phyloP scores from a whole-genome alignment of 805 yeast genomes.

The Candida taoyuanica region DNA sequence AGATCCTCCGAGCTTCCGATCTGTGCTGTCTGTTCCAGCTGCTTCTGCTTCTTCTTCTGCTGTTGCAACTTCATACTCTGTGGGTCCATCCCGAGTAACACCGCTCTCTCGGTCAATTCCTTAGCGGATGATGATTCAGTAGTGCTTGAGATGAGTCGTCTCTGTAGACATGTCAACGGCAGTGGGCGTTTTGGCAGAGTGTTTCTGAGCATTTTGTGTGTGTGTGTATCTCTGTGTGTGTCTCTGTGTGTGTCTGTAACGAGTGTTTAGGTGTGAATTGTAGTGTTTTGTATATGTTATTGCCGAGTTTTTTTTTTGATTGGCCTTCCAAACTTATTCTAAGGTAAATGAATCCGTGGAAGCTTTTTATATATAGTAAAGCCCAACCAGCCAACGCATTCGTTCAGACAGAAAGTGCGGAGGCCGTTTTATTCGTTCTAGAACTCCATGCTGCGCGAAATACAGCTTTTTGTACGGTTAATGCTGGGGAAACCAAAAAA shows the following conservation, averaged over 20 bases:
- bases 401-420: no score
- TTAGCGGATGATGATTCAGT: slow-evolving; percentile 21
- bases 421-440: no score
- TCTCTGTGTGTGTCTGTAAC: neutral
- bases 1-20: slow-evolving; percentile 11
- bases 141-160: slow-evolving; percentile 18
- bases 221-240: neutral
- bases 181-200: slow-evolving; percentile 1
- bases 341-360: no score
- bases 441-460: no score
- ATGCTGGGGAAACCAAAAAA: no score
- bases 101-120: slow-evolving; percentile 22
- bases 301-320: no score
- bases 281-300: no score
- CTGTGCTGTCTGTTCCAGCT: neutral
- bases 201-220: neutral
- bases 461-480: no score
- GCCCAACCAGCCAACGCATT: no score
- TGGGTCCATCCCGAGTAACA: slow-evolving; percentile 15
- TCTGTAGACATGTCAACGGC: neutral
- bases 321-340: no score
- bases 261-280: no score
- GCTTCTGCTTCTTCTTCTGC: neutral
- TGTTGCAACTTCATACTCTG: slow-evolving; percentile 1
- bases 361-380: no score